Conservation (phyloP, 352 stramenopile species). For the Phytopythium vexans region DNA sequence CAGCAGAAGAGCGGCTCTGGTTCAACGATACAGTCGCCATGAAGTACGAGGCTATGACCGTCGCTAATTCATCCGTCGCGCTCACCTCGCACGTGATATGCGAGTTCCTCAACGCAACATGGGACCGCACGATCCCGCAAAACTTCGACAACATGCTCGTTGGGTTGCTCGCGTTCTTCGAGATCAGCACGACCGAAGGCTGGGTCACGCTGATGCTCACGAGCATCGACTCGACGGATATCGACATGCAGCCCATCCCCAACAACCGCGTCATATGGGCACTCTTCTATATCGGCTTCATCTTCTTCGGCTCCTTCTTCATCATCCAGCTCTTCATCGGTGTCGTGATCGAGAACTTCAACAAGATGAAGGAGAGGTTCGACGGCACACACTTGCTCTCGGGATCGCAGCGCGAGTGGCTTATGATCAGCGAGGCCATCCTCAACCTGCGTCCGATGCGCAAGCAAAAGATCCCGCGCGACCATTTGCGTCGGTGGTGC, state of each 20-base stretch:
- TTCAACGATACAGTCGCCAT: slow-evolving; percentile 19
- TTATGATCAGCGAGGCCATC: slow-evolving; percentile 54
- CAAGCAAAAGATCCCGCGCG: slow-evolving; percentile 42
- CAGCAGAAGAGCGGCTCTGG: slow-evolving; percentile 31
- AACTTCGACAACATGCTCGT: slow-evolving; percentile 77
- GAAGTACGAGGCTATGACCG: slow-evolving; percentile 8
- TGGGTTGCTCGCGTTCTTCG: slow-evolving; percentile 70
- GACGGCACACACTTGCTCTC: slow-evolving; percentile 70
- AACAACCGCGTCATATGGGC: slow-evolving; percentile 73
- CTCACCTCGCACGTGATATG: slow-evolving; percentile 49
- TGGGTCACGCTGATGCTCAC: slow-evolving; percentile 88
- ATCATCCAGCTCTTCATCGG: slow-evolving; percentile 91
- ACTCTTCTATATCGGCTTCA: slow-evolving; percentile 88
- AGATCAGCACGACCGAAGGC: slow-evolving; percentile 89
- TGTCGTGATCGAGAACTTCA: slow-evolving; percentile 92
- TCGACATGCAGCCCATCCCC: slow-evolving; percentile 86
- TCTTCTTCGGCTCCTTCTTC: slow-evolving; percentile 88
- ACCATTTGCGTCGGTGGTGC: slow-evolving; percentile 28
- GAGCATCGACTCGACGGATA: slow-evolving; percentile 75
- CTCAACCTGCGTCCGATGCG: slow-evolving; percentile 35
- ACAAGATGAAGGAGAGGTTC: slow-evolving; percentile 64
- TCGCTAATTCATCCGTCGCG: neutral
- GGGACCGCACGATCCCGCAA: slow-evolving; percentile 53
- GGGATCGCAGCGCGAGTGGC: slow-evolving; percentile 67
- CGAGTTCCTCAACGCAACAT: slow-evolving; percentile 29